Percentiles rank a stretch among this genome's conserved stretches.
These are phyloP conservation scores for Porphyra umbilicalis DNA, from an alignment of 31 red algal genomes.

Conservation along the genomic window DNA sequence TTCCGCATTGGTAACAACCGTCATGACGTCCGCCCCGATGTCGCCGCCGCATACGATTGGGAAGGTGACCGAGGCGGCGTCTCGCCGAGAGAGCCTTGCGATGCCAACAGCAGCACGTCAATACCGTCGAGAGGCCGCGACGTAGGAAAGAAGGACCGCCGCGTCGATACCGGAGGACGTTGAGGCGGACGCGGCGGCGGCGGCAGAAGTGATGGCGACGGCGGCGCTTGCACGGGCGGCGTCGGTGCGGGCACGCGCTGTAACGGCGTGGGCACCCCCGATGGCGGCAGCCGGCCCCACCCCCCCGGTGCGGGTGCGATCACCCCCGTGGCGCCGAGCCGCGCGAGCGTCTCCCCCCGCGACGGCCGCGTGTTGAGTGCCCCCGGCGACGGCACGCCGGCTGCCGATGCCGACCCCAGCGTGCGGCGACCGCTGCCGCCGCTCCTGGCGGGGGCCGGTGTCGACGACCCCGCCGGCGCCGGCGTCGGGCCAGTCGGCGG, in stretches of 20 bases:
- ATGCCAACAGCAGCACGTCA: background rate
- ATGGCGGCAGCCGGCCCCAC: background rate
- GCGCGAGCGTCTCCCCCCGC: background rate
- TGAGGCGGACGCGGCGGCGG: no score
- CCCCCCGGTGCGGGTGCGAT: background rate
- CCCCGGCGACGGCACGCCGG: background rate
- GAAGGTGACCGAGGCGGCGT: background rate
- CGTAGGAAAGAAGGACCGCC: no score
- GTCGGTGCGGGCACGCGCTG: background rate
- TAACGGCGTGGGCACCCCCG: background rate
- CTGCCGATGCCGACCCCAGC: background rate
- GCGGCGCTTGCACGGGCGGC: background rate
- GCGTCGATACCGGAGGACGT: background rate
- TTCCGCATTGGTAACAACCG: background rate
- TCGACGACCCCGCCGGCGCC: background rate
- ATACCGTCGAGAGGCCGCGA: background rate
- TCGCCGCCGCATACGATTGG: background rate
- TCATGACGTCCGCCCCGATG: background rate
- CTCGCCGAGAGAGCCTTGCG: background rate
- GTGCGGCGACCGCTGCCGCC: background rate
- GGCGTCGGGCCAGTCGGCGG: background rate
- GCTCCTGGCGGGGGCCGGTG: background rate
- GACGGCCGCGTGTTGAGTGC: background rate
- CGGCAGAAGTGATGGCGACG: background rate
- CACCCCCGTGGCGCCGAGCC: background rate